phyloP scores from a whole-genome alignment of 2,329 filamentous ascomycete genomes.

The Pseudogymnoascus sp. region DNA sequence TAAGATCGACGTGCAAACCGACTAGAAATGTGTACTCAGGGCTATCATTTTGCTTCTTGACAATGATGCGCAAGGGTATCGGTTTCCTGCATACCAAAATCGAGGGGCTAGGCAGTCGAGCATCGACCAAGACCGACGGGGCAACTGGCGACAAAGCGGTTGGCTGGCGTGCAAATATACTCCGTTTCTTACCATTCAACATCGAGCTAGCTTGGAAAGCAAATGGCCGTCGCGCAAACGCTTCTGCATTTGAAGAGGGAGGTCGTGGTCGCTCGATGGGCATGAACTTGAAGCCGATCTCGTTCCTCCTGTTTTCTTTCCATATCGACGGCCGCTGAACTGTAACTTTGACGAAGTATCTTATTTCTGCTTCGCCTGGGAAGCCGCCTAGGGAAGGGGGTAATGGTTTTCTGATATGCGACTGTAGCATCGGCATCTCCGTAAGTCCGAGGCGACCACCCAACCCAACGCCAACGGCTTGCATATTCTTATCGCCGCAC shows the following conservation, averaged over 20 bases:
- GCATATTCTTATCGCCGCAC: slow-evolving; percentile 44
- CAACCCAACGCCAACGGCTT: slow-evolving; percentile 44
- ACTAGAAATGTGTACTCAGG: slow-evolving; percentile 66
- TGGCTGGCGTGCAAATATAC: slow-evolving; percentile 25
- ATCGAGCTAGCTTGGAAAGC: slow-evolving; percentile 39
- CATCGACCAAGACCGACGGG: slow-evolving; percentile 68
- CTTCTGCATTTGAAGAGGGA: slow-evolving; percentile 61
- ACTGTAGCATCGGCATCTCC: slow-evolving; percentile 52
- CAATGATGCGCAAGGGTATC: slow-evolving; percentile 70
- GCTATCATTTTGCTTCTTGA: slow-evolving; percentile 66
- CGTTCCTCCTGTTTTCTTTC: slow-evolving; percentile 76
- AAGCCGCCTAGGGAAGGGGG: slow-evolving; percentile 86
- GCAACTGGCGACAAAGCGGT: slow-evolving; percentile 36
- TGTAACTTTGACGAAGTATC: slow-evolving; percentile 94
- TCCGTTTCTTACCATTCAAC: slow-evolving; percentile 24
- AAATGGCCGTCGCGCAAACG: slow-evolving; percentile 70
- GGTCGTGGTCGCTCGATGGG: slow-evolving; percentile 84
- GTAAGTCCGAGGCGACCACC: slow-evolving; percentile 54
- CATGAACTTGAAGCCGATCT: slow-evolving; percentile 71
- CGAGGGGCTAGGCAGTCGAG: slow-evolving; percentile 75
- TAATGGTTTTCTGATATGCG: slow-evolving; percentile 76
- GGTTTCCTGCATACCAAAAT: slow-evolving; percentile 86
- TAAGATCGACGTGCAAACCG: slow-evolving; percentile 72
- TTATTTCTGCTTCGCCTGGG: slow-evolving; percentile 78
- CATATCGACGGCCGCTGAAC: slow-evolving; percentile 81